A percentile compares a stretch with the other conserved stretches of the same genome.
These are phyloP conservation scores for Casaregolazyma suthepensis DNA, from an alignment of 1,139 yeast genomes.

Conservation along the genomic window DNA sequence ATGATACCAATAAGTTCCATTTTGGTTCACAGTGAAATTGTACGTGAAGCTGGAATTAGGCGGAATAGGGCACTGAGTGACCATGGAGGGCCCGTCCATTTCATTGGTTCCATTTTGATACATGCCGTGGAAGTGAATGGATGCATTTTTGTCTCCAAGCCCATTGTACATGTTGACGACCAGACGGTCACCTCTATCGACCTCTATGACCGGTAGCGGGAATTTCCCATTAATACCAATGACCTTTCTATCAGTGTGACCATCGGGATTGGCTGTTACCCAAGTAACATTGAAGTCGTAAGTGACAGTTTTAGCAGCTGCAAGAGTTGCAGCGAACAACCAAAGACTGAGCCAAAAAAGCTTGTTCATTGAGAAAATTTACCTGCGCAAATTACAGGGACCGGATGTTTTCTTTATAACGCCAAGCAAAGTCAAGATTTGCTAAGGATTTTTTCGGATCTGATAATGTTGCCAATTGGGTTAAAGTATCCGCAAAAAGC, in stretches of 20 bases:
- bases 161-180: constrained; percentile 63
- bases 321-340: background rate
- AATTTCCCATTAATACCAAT: constrained; percentile 76
- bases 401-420: background rate
- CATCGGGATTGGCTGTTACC: constrained; percentile 76
- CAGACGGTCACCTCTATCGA: constrained; percentile 68
- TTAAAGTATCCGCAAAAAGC: background rate
- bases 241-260: constrained; percentile 54
- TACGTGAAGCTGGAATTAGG: constrained; percentile 61
- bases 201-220: constrained; percentile 76
- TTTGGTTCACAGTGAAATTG: constrained; percentile 81
- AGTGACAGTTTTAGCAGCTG: constrained; percentile 51
- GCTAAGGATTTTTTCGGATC: background rate
- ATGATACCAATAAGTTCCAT: constrained; percentile 93
- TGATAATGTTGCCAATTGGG: background rate
- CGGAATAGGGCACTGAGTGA: constrained; percentile 86
- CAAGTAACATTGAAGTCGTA: constrained; percentile 72
- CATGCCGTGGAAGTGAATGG: constrained; percentile 88
- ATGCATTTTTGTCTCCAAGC: constrained; percentile 54
- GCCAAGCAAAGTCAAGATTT: background rate
- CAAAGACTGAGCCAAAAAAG: background rate
- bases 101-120: constrained; percentile 71
- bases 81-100: constrained; percentile 86
- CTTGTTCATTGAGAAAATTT: background rate
- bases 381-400: background rate